These are phyloP conservation scores for Straminergon stramineum DNA, from an alignment of 225 moss, liverwort and hornwort genomes.

Conservation along the genomic window DNA sequence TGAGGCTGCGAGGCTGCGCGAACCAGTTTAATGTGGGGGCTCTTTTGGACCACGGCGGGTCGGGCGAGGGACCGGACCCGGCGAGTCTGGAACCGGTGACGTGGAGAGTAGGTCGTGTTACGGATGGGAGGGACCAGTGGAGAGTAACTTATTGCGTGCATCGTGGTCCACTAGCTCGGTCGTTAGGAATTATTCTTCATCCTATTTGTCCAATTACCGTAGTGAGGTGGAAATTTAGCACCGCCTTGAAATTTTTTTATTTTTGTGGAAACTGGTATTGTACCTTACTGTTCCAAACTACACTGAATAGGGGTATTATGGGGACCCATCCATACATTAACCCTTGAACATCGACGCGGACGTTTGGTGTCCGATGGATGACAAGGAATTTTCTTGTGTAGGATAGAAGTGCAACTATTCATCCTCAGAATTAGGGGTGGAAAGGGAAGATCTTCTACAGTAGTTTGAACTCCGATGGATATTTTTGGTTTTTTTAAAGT, in stretches of 20 bases:
- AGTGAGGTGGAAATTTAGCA: background rate
- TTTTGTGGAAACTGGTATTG: background rate
- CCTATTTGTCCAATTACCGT: background rate
- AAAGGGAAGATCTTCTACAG: too few relatives aligned
- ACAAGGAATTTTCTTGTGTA: too few relatives aligned
- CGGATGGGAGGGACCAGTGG: background rate
- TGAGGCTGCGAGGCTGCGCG: background rate
- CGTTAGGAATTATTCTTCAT: background rate
- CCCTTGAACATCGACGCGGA: too few relatives aligned
- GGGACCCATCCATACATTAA: too few relatives aligned
- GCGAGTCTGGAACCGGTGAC: background rate
- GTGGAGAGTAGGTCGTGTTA: background rate
- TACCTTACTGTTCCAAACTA: background rate
- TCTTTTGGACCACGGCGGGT: background rate
- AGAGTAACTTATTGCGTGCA: background rate
- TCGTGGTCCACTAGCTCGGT: background rate
- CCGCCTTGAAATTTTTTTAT: background rate
- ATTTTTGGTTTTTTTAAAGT: too few relatives aligned
- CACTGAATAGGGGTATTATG: too few relatives aligned
- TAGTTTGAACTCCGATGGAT: too few relatives aligned
- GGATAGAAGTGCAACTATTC: too few relatives aligned
- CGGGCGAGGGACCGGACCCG: background rate
- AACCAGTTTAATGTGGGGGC: background rate
- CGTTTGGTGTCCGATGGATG: too few relatives aligned
- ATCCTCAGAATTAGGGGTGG: too few relatives aligned